phyloP scores from a whole-genome alignment of 179 eudicot species.

The Dionaea muscipula region DNA sequence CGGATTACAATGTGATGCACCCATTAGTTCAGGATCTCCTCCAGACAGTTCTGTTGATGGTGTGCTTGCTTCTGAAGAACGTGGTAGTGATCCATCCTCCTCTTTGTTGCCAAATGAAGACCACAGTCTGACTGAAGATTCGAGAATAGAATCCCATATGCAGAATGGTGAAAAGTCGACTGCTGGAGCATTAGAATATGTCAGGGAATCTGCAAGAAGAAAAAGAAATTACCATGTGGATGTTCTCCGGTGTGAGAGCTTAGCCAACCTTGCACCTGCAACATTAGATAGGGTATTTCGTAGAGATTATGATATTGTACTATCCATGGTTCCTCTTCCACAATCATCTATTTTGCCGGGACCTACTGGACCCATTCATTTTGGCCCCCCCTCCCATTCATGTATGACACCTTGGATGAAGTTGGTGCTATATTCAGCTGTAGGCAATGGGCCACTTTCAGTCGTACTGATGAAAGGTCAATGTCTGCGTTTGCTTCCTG shows the following conservation, averaged over 20 bases:
- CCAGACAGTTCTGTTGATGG: constrained; percentile 20
- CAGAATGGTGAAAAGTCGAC: constrained; percentile 33
- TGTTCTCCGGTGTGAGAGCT: constrained; percentile 90
- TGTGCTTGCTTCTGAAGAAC: constrained; percentile 19
- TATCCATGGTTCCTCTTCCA: constrained; percentile 95
- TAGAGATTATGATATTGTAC: constrained; percentile 79
- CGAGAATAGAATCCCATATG: constrained; percentile 19
- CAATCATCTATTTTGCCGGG: constrained; percentile 84
- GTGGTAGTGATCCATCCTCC: constrained; percentile 17
- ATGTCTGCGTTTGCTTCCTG: constrained; percentile 80
- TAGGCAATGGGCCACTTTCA: constrained; percentile 72
- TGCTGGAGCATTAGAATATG: constrained; percentile 15
- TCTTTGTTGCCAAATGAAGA: constrained; percentile 13
- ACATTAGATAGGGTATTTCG: constrained; percentile 69
- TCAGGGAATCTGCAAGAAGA: constrained; percentile 29
- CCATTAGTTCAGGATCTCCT: constrained; percentile 9
- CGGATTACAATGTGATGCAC: constrained; percentile 13
- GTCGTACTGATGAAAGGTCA: constrained; percentile 97
- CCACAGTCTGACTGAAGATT: constrained; percentile 18
- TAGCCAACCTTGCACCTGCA: constrained; percentile 77
- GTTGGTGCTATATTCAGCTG: constrained; percentile 68
- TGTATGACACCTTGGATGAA: constrained; percentile 99
- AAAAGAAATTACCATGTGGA: constrained; percentile 66
- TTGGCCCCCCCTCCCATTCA: constrained; percentile 92
- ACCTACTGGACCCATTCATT: constrained; percentile 83